Conservation (phyloP, 2,329 filamentous ascomycete species). For the Chlorencoelia australis region DNA sequence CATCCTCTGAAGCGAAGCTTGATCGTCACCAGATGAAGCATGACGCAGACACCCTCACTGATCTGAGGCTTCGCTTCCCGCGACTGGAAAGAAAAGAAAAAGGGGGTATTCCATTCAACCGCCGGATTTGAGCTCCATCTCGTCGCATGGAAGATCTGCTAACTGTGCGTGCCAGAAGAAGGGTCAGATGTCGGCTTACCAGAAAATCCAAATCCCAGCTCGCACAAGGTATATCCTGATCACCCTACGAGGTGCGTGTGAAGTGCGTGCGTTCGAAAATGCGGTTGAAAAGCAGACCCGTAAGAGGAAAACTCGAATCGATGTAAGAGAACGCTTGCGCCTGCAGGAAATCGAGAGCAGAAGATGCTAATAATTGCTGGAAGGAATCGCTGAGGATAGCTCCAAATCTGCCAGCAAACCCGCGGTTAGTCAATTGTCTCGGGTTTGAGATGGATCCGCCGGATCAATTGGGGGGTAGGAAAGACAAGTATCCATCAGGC, state of each 20-base stretch:
- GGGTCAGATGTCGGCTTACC: conserved; percentile 18
- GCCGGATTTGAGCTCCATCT: background rate
- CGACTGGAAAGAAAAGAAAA: background rate
- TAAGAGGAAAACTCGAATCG: conserved; percentile 17
- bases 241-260: conserved; percentile 17
- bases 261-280: conserved; percentile 17
- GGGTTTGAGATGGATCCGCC: background rate
- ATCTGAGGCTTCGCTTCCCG: background rate
- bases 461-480: conserved; percentile 3
- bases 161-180: conserved; percentile 7
- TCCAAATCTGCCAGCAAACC: conserved; percentile 22
- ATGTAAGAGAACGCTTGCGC: conserved; percentile 24
- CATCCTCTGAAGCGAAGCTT: too few species aligned
- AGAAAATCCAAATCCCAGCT: conserved; percentile 17
- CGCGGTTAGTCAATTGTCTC: conserved; percentile 19
- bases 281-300: conserved; percentile 13
- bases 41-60: background rate
- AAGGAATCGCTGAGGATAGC: conserved; percentile 22
- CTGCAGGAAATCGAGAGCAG: conserved; percentile 22
- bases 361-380: conserved; percentile 22
- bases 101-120: background rate
- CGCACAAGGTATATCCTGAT: conserved; percentile 19
- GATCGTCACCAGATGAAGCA: too few species aligned
- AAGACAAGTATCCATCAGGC: conserved; percentile 3
- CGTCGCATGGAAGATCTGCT: conserved; percentile 16